Conservation (phyloP, 2,329 filamentous ascomycete species). For the Juglanconis sp. region DNA sequence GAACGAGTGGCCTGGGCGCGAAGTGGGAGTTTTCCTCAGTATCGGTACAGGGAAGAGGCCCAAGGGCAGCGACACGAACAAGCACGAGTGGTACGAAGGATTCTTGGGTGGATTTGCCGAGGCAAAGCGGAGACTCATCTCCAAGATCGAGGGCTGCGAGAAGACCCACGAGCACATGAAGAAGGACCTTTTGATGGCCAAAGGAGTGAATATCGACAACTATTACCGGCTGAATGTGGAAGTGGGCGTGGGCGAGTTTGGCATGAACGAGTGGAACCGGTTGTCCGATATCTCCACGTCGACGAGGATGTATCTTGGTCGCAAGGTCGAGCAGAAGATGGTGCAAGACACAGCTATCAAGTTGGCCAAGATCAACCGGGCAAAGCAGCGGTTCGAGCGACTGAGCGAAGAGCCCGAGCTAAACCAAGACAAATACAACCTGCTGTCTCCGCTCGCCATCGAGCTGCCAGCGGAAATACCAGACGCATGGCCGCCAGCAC, state of each 20-base stretch:
- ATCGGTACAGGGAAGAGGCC: constrained; percentile 89
- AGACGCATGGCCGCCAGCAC: constrained; percentile 31
- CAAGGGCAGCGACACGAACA: constrained; percentile 61
- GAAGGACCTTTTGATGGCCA: constrained; percentile 70
- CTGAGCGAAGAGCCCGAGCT: constrained; percentile 41
- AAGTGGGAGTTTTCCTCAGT: constrained; percentile 88
- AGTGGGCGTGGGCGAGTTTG: constrained; percentile 92
- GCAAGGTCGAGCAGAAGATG: constrained; percentile 71
- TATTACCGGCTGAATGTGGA: constrained; percentile 98
- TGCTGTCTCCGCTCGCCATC: constrained; percentile 49
- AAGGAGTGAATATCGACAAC: constrained; percentile 80
- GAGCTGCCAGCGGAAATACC: constrained; percentile 59
- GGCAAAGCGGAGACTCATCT: constrained; percentile 75
- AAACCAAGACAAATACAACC: constrained; percentile 33
- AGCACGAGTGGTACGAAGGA: constrained; percentile 87
- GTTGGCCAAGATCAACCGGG: constrained; percentile 77
- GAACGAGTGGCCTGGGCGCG: constrained; percentile 93
- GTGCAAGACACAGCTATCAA: constrained; percentile 74
- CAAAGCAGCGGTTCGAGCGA: constrained; percentile 65
- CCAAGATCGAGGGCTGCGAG: constrained; percentile 95
- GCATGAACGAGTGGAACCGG: constrained; percentile 97
- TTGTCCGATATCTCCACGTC: constrained; percentile 93
- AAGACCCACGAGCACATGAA: constrained; percentile 84
- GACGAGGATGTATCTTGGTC: constrained; percentile 78
- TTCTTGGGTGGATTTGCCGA: constrained; percentile 93